These are phyloP conservation scores for Cryptococcus amylolentus DNA, from an alignment of 1,284 basidiomycete species.

Conservation along the genomic window DNA sequence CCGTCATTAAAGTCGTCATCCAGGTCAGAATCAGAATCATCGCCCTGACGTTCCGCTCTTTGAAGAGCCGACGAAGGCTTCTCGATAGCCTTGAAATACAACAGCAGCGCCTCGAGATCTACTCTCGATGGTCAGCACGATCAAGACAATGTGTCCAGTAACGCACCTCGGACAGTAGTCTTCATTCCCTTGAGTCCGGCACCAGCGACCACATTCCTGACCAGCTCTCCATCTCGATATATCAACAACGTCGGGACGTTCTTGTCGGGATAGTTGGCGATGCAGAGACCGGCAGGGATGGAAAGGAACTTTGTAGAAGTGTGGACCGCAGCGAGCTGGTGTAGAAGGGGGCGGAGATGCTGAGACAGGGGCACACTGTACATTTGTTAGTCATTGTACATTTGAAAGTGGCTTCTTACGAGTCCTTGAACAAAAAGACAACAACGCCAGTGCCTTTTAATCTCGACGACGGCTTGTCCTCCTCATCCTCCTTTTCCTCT, in stretches of 20 bases:
- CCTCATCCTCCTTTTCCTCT: constrained; percentile 39
- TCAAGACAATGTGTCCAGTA: not conserved
- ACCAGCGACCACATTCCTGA: constrained; percentile 75
- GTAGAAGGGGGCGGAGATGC: constrained; percentile 67
- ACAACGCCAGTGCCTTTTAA: constrained; percentile 56
- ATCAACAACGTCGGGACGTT: constrained; percentile 89
- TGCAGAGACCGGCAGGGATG: constrained; percentile 93
- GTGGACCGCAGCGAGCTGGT: constrained; percentile 71
- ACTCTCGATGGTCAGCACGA: not conserved
- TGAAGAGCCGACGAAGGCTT: constrained; percentile 35
- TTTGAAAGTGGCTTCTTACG: constrained; percentile 41
- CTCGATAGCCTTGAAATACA: constrained; percentile 40
- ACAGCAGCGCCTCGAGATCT: constrained; percentile 45
- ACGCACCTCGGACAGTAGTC: constrained; percentile 76
- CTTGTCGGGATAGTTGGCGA: constrained; percentile 88
- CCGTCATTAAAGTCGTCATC: constrained; percentile 34
- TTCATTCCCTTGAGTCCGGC: constrained; percentile 60
- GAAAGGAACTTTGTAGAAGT: constrained; percentile 93
- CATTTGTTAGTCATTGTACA: not conserved
- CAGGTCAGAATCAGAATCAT: constrained; percentile 15
- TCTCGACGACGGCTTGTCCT: constrained; percentile 27
- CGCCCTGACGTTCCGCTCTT: constrained; percentile 4
- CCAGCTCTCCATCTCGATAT: constrained; percentile 85
- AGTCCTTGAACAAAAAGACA: constrained; percentile 57
- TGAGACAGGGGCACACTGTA: constrained; percentile 73